Evolutionary conservation across 2,329 filamentous ascomycete genomes (phyloP).

Genomic region (Pseudogymnoascus sp.): DNA sequence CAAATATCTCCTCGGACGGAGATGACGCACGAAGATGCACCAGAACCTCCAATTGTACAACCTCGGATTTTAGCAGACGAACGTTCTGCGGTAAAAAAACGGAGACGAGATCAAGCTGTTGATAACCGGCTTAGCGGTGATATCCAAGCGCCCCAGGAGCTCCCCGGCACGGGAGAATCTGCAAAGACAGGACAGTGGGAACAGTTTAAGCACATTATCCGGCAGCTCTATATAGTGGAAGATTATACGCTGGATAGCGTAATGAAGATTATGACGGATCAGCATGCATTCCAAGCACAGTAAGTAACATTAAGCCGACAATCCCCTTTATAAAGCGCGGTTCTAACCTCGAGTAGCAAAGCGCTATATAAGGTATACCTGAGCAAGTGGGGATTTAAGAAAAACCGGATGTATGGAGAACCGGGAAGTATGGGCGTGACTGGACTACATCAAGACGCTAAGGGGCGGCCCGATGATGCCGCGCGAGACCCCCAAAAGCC

Average conservation of each 20-base stretch:
- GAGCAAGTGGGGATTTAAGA: not conserved
- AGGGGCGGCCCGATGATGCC: not conserved
- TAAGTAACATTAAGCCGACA: not conserved
- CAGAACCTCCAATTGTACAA: not conserved
- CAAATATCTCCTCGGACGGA: not conserved
- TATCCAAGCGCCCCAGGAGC: not conserved
- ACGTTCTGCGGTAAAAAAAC: not conserved
- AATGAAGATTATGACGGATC: not conserved
- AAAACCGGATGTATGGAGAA: not conserved
- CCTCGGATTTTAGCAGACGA: not conserved
- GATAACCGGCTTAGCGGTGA: not conserved
- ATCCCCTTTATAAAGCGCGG: not conserved
- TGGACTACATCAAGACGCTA: not conserved
- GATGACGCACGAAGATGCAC: not conserved
- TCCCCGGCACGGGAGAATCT: not conserved
- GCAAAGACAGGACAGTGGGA: not conserved
- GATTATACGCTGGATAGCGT: not conserved
- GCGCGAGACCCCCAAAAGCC: not conserved
- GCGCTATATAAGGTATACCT: not conserved
- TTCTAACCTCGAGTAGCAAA: not conserved
- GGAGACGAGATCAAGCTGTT: not conserved
- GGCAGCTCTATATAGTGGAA: not conserved
- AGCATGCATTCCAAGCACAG: not conserved
- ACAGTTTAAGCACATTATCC: not conserved
- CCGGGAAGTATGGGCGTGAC: not conserved